Base-by-base conservation (phyloP, 2,329 filamentous ascomycete species). In the Zopfia rhizophila region DNA sequence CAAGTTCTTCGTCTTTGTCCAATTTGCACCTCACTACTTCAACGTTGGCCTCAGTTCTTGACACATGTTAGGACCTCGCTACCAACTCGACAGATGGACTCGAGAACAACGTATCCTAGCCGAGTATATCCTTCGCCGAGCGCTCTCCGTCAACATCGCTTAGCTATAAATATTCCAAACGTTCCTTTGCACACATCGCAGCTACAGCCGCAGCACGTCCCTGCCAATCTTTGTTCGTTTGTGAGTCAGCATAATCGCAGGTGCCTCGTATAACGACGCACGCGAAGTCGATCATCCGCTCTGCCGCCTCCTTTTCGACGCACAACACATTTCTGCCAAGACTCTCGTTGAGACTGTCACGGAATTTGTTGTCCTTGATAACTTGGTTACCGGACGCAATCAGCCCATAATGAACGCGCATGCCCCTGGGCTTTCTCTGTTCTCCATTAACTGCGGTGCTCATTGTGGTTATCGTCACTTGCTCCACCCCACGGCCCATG, bases 221-320 rank as follows among this genome's bases (percentile, higher is more conserved):
- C 35, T 45, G 42, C 42, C 38, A 40, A 16, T 29, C 38, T 22
- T 40, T 40, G 25, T 40, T 40, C 38, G 29, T 40, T 23, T 40
- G 42, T 10, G 42, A 38, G 35, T 45, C 42, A 10, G 42, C 42
- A 18, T 45, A 45, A 28, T 45, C 42, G 27, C 32, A 45, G 33
- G 31, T 45, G 27, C 42, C 32, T n/a, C 35, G 42, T 10, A 45
- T 27, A 10, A 38, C 35, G n/a, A 45, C 11, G 19, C 42, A 38
- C n/a, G 42, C 32, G 23, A 44, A 44, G 18, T 29, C 23, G 18
- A 36, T 37, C 14, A 44, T 37, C 22, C 29, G 17, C 5, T 32
- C 40, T 17, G 29, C 29, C 38, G n/a, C n/a, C n/a, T n/a, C n/a
- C 32, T 18, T 38, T 17, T 38, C 36, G n/a, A 40, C 38, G 17